Evolutionary conservation across 768 basidiomycete genomes (phyloP), one percentile per base, ranked within the genome.

Genomic region (Gelatoporia subvermispora): DNA sequence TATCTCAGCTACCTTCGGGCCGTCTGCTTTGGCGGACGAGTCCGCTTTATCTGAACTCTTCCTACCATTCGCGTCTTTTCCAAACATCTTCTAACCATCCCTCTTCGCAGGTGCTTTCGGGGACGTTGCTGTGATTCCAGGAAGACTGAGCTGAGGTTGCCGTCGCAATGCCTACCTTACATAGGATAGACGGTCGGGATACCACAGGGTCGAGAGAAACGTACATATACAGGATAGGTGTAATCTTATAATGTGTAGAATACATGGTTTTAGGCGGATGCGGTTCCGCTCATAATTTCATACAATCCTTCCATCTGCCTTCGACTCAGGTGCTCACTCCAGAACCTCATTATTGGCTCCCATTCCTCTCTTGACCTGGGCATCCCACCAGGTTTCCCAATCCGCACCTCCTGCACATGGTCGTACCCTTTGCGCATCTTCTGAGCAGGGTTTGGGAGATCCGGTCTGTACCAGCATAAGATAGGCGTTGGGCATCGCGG

Each of bases 1-100:
- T 75, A 86, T 79, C 87, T 89, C 87, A 89, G 86, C 86, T 88
- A 88, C 87, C 86, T 89, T 87, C 84, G 78, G 79, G 74, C 71
- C 50, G 66, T 60, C 61, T 61, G 61, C 68, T 67, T 72, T 72
- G 66, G 68, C 48, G 65, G 63, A 45, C 49, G 46, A 49, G 63
- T 66, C 73, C 75, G 78, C 67, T 77, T 62, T 63, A 46, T 70
- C 73, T 76, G 74, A 76, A 44, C 47, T 35, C 48, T 31, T 39
- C 34, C 31, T 24, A 37, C 58, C 46, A 8, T n/a, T 9, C 41
- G 7, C 45, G 4, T n/a, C 18, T 17, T 18, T 28, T 42, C 8
- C n/a, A 15, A 45, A 4, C 7, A 37, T 8, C 4, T 46, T 35
- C 45, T 46, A 16, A 46, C 36, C 25, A 2, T 16, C 18, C 20